A percentile compares a stretch with the other conserved stretches of the same genome.
phyloP scores from a whole-genome alignment of 176 grass and related monocot species.

The Eleusine coracana region DNA sequence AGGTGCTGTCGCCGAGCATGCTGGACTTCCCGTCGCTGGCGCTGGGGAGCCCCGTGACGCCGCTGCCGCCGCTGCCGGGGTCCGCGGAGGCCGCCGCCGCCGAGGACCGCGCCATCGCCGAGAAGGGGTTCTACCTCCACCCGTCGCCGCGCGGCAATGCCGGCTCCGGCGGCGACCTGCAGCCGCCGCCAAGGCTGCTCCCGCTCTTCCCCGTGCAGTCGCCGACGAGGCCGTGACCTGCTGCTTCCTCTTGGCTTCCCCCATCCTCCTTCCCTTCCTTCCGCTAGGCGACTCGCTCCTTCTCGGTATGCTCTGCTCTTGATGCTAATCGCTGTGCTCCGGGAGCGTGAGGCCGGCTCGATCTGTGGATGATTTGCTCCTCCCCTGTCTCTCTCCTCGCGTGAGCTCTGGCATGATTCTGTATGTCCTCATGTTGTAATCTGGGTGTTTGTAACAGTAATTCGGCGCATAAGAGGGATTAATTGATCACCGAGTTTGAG shows the following conservation, averaged over 20 bases:
- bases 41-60: conserved; percentile 79
- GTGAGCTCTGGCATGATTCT: conserved; percentile 37
- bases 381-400: neutral
- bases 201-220: conserved; percentile 86
- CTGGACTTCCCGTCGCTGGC: conserved; percentile 74
- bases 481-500: conserved; percentile 48
- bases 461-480: conserved; percentile 63
- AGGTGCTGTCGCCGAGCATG: conserved; percentile 79
- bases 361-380: conserved; percentile 43
- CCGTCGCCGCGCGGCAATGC: conserved; percentile 72
- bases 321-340: conserved; percentile 42
- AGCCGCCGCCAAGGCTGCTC: conserved; percentile 68
- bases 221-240: conserved; percentile 39
- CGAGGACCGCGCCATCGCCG: conserved; percentile 94
- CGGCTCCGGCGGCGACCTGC: conserved; percentile 40
- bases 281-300: conserved; percentile 14
- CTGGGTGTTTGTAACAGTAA: conserved; percentile 54
- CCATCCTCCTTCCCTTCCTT: neutral
- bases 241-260: neutral
- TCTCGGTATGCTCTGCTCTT: conserved; percentile 44
- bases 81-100: conserved; percentile 63
- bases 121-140: conserved; percentile 89
- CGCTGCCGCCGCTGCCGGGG: conserved; percentile 67
- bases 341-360: conserved; percentile 12
- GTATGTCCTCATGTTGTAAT: conserved; percentile 54